phyloP scores from a whole-genome alignment of 2,329 filamentous ascomycete species.

The Fusarium floridanum region DNA sequence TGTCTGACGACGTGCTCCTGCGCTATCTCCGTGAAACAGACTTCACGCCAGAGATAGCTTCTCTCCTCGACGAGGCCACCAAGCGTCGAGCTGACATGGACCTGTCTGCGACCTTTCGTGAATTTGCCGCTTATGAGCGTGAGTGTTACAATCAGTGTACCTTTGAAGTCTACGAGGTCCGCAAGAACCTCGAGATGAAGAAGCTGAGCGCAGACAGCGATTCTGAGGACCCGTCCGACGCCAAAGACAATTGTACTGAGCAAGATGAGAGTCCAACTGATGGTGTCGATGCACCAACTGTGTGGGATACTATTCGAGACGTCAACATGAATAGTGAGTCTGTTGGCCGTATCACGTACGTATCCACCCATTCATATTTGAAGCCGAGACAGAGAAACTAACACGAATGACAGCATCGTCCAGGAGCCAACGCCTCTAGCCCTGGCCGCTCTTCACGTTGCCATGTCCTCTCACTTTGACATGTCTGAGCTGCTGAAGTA shows the following conservation, averaged over 20 bases:
- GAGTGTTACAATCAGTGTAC: slow-evolving; percentile 61
- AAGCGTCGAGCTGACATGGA: slow-evolving; percentile 52
- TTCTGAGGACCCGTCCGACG: slow-evolving; percentile 38
- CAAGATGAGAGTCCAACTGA: slow-evolving; percentile 44
- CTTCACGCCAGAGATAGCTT: slow-evolving; percentile 56
- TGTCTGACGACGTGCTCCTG: slow-evolving; percentile 59
- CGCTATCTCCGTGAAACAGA: slow-evolving; percentile 56
- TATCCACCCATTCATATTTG: slow-evolving; percentile 35
- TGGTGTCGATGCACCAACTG: slow-evolving; percentile 55
- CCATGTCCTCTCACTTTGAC: slow-evolving; percentile 69
- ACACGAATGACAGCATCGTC: slow-evolving; percentile 59
- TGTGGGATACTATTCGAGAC: slow-evolving; percentile 57
- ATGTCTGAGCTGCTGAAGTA: slow-evolving; percentile 71
- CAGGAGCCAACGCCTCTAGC: slow-evolving; percentile 72
- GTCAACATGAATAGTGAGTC: slow-evolving; percentile 56
- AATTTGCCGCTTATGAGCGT: slow-evolving; percentile 54
- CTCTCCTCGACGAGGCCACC: slow-evolving; percentile 54
- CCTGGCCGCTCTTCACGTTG: slow-evolving; percentile 70
- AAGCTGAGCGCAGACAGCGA: slow-evolving; percentile 49
- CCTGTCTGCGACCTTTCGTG: slow-evolving; percentile 46
- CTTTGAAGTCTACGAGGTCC: slow-evolving; percentile 70
- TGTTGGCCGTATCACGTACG: slow-evolving; percentile 69
- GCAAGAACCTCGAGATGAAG: slow-evolving; percentile 57
- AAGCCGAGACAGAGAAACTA: neutral
- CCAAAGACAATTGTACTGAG: slow-evolving; percentile 44